These are phyloP conservation scores for Termitomyces sp. DNA, from an alignment of 768 basidiomycete species.

Conservation along the genomic window DNA sequence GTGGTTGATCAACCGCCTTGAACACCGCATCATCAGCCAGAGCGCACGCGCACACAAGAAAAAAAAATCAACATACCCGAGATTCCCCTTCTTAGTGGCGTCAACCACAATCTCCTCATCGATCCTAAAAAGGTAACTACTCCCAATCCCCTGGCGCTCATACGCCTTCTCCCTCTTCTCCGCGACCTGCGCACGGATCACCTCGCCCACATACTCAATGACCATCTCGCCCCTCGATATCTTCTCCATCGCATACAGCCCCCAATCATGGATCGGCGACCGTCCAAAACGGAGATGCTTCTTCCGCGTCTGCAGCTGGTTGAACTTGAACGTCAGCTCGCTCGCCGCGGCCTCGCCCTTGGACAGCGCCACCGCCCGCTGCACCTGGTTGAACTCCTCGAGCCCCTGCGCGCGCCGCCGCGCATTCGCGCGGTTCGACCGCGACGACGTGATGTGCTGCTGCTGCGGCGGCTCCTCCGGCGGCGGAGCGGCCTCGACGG, in stretches of 20 bases:
- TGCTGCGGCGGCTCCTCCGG: conserved; percentile 43
- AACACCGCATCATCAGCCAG: conserved; percentile 4
- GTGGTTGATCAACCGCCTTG: conserved; percentile 94
- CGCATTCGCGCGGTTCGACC: conserved; percentile 89
- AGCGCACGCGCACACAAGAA: too few species aligned
- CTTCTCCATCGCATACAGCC: conserved; percentile 94
- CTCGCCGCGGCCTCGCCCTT: conserved; percentile 62
- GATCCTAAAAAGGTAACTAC: conserved; percentile 95
- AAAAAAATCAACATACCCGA: conserved; percentile 63
- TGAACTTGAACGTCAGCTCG: conserved; percentile 89
- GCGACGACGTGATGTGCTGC: conserved; percentile 64
- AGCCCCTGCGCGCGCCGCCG: conserved; percentile 87
- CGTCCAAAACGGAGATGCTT: conserved; percentile 94
- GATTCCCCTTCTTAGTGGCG: conserved; percentile 98
- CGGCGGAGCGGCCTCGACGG: conserved; percentile 33
- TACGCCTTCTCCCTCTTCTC: conserved; percentile 97
- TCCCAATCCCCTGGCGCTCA: conserved; percentile 95
- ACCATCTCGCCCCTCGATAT: conserved; percentile 97
- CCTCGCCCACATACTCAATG: conserved; percentile 98
- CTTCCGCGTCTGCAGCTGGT: conserved; percentile 96
- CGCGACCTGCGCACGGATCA: conserved; percentile 91
- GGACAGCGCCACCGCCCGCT: conserved; percentile 69
- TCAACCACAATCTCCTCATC: conserved; percentile 98
- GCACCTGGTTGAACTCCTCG: conserved; percentile 92
- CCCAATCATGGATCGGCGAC: conserved; percentile 98